phyloP scores from a whole-genome alignment of 441 rosid genomes.

The Adansonia grandidieri region DNA sequence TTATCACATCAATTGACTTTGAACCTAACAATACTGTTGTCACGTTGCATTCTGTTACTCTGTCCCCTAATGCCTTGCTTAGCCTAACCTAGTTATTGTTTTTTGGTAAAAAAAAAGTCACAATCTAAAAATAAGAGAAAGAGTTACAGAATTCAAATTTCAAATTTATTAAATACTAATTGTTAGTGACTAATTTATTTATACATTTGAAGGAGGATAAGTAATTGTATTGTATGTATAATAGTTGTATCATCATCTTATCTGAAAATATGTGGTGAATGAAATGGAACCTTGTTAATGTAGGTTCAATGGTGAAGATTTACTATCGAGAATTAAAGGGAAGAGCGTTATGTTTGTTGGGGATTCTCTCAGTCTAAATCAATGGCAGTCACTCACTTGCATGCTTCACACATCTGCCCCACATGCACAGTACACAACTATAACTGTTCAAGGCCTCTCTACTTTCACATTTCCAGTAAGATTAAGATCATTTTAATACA shows the following conservation, averaged over 20 bases:
- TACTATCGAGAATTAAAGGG: constrained; percentile 33
- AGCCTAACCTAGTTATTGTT: neutral
- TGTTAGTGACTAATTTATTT: neutral
- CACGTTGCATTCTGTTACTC: neutral
- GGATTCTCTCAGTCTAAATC: constrained; percentile 63
- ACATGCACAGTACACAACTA: neutral
- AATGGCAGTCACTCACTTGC: constrained; percentile 74
- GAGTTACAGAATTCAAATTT: too few relatives aligned
- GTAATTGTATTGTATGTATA: neutral
- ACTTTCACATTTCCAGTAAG: constrained; percentile 17
- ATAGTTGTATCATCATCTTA: too few relatives aligned
- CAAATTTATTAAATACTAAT: neutral
- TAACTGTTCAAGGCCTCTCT: constrained; percentile 17
- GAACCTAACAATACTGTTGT: neutral
- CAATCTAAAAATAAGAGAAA: too few relatives aligned
- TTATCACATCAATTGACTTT: constrained; percentile 23
- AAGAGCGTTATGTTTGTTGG: constrained; percentile 65
- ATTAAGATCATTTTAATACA: neutral
- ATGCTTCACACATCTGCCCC: constrained; percentile 54
- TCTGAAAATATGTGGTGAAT: neutral
- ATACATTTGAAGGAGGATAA: neutral
- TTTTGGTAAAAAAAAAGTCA: too few relatives aligned
- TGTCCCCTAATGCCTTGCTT: neutral
- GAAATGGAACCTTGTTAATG: neutral
- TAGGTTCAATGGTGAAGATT: constrained; percentile 36